phyloP scores from a whole-genome alignment of 805 yeast species.

The Saccharomyces mikatae region DNA sequence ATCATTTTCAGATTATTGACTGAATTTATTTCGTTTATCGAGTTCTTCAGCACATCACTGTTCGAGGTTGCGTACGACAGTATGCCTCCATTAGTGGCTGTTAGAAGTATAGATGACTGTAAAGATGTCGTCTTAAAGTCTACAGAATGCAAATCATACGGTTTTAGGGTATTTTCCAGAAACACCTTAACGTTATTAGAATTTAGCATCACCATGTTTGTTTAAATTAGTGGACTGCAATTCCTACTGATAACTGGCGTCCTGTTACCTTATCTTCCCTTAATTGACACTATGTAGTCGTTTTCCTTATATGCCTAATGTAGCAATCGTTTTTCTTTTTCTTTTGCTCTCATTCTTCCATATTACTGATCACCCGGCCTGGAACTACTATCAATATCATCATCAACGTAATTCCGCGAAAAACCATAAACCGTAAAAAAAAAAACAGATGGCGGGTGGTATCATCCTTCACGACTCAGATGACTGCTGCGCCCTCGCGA shows the following conservation, averaged over 20 bases:
- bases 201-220: constrained; percentile 15
- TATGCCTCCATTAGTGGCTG: constrained; percentile 25
- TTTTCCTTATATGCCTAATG: background rate
- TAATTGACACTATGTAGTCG: background rate
- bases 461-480: background rate
- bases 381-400: background rate
- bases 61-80: constrained; percentile 19
- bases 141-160: constrained; percentile 14
- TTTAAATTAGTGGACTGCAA: no score
- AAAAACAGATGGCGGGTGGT: background rate
- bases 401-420: background rate
- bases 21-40: constrained; percentile 11
- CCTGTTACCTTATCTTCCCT: background rate
- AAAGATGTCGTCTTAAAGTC: constrained; percentile 13
- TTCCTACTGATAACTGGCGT: background rate
- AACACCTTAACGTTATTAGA: constrained; percentile 17
- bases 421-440: background rate
- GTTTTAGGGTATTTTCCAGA: constrained; percentile 12
- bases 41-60: background rate
- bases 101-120: constrained; percentile 21
- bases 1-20: constrained; percentile 27
- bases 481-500: background rate
- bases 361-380: background rate
- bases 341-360: background rate
- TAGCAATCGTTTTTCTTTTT: background rate